Evolutionary conservation across 768 basidiomycete species (phyloP), one percentile per base, ranked within the genome.

Genomic region (Gymnopilus junonius): DNA sequence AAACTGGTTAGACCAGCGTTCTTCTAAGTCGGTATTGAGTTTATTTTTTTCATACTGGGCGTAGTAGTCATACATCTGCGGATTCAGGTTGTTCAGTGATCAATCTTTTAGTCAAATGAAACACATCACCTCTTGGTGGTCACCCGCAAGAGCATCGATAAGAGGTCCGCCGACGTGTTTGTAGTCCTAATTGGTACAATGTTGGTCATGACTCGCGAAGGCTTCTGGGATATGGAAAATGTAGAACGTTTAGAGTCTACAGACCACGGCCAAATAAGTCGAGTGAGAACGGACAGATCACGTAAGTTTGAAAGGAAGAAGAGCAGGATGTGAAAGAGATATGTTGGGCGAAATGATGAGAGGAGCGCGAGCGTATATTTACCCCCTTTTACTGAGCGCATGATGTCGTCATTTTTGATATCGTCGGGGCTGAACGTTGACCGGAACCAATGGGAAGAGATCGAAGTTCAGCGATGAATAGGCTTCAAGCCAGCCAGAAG

Each of bases 31-130:
- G 25, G 71, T 58, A 66, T 88, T 77, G 2, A 79, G 81, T 0
- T 69, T 65, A 45, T 74, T 73, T 54, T 73, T 76, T 31, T 75
- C 69, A 71, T 85, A 88, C 54, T 84, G 72, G 54, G 83, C 78
- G 62, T 86, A 83, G 65, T 84, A 86, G 50, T 83, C 78, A 64
- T 85, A 84, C 79, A 87, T 87, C 86, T 88, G 40, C 4, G 20
- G 6, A n/a, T n/a, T n/a, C n/a, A n/a, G n/a, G n/a, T n/a, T n/a
- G n/a, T 15, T 42, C 17, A 42, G 8, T 20, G 40, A 42, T 1
- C 1, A 14, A 12, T 11, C 20, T 8, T 8, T 12, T 15, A 15
- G 12, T 23, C 4, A 45, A n/a, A n/a, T n/a, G n/a, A n/a, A n/a
- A n/a, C 40, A 14, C n/a, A 31, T 53, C n/a, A 70, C 69, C 67